Base-by-base conservation (phyloP, 768 basidiomycete species). In the Collybia mongolica region DNA sequence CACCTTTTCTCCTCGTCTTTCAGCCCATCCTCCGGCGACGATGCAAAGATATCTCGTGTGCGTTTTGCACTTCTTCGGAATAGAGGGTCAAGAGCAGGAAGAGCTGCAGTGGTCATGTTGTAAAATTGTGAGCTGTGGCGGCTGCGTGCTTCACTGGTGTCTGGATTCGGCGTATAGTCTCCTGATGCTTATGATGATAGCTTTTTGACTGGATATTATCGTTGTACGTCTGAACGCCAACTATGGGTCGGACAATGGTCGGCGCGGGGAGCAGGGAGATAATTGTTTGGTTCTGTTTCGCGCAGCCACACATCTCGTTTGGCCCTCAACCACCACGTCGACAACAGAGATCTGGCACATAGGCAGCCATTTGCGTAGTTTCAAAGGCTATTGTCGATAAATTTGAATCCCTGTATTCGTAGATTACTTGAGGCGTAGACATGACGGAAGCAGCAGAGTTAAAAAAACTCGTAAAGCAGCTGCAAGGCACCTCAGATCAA, bases 391-490 rank as follows among this genome's bases (percentile, higher is more conserved):
- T 44, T 52, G 38, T 60, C 37, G 53, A 54, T 60, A 58, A 52
- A 45, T 56, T 42, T 37, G 59, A 52, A 47, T 51, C 48, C 47
- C 45, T 67, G 68, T 69, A 72, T 51, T 67, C 60, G 63, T 64
- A 67, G 59, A 57, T 32, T 69, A 67, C 64, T 65, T 64, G 60
- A 60, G 56, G 58, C 64, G 64, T 61, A 59, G 63, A 51, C 61
- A 77, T 77, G 76, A 70, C 76, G 60, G 72, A 73, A 53, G 72
- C 76, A 65, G 69, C 72, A 63, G 88, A 90, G 72, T 76, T 91
- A 71, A 89, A 83, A 77, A 84, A 81, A 68, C 82, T 87, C 67
- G 87, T 86, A 46, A 91, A 90, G 77, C 79, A 84, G 74, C 74
- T 91, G 58, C 85, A 89, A 74, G 79, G 67, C 61, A 74, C 82